Conservation (phyloP, 1,284 basidiomycete species). For the Sporisorium iseilematis-ciliati region DNA sequence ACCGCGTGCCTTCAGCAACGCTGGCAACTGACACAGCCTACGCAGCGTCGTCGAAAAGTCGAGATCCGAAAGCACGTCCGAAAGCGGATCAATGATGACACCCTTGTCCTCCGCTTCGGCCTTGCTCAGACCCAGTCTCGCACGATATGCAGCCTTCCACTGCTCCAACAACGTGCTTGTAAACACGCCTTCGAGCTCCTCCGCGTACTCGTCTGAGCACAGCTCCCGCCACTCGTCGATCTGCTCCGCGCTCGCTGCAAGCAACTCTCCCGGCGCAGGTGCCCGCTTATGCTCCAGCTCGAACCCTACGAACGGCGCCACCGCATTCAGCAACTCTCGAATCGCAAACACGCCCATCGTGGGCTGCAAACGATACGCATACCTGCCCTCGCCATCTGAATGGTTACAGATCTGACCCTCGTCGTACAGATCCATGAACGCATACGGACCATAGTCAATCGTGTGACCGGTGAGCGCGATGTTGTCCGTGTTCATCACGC, state of each 20-base stretch:
- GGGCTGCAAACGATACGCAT: constrained; percentile 77
- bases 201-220: constrained; percentile 42
- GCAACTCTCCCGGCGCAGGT: constrained; percentile 61
- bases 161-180: constrained; percentile 50
- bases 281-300: constrained; percentile 66
- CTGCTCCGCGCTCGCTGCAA: constrained; percentile 26
- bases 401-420: constrained; percentile 91
- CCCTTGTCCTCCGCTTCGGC: constrained; percentile 36
- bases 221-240: constrained; percentile 52
- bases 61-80: constrained; percentile 41
- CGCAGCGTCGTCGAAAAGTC: constrained; percentile 58
- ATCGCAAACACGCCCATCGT: constrained; percentile 72
- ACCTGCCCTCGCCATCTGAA: constrained; percentile 85
- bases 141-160: constrained; percentile 57
- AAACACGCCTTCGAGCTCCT: constrained; percentile 49
- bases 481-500: constrained; percentile 91
- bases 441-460: constrained; percentile 85
- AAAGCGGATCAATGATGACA: constrained; percentile 42
- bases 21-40: constrained; percentile 43
- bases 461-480: constrained; percentile 85
- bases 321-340: constrained; percentile 32
- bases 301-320: constrained; percentile 51
- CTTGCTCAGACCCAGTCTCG: constrained; percentile 48
- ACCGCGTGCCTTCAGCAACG: constrained; percentile 31
- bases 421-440: constrained; percentile 83